Base-by-base conservation (phyloP, 805 yeast species). In the Lachancea mirantina region DNA sequence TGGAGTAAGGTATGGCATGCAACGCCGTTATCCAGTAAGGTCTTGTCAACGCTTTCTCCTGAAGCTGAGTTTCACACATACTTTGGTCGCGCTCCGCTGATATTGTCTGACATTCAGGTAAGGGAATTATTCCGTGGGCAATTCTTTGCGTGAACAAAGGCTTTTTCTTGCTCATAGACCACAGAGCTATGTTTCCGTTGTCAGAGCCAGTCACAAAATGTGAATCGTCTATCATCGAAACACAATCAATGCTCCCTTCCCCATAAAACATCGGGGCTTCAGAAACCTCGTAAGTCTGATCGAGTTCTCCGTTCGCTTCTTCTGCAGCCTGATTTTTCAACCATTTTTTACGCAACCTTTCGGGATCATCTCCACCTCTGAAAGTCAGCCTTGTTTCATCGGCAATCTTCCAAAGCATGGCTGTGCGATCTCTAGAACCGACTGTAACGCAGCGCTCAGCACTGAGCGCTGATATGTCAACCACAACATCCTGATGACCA, bases 121-220 rank as follows among this genome's bases (percentile, higher is more conserved):
- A 46, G 10, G 77, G 74, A 34, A 70, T 66, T 13, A 70, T 46
- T 2, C 96, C 98, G 57, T 92, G 98, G 2, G 89, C 83, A 30
- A 67, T 60, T 48, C 92, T 71, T 40, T 70, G 59, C 2, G 76
- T 75, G 55, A 59, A 79, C 18, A 83, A 61, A 10, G 97, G 94
- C 60, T 85, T 88, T 71, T 92, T 92, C 62, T 85, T 85, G 16
- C 84, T 78, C 36, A 81, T 62, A 2, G 95, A 77, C 98, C 98
- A 92, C 40, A 92, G 65, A n/a, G 84, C 64, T 19, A 92, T 61
- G 51, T 76, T 82, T 26, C 98, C 98, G 55, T 88, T 89, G 54
- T 92, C 98, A 10, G 95, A 79, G 4, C 97, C 97, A 1, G 97
- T 88, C 28, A 92, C 77, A 53, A 92, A 92, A 55, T 83, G 87